Conservation (phyloP, 768 basidiomycete species). For the Exidia glandulosa region DNA sequence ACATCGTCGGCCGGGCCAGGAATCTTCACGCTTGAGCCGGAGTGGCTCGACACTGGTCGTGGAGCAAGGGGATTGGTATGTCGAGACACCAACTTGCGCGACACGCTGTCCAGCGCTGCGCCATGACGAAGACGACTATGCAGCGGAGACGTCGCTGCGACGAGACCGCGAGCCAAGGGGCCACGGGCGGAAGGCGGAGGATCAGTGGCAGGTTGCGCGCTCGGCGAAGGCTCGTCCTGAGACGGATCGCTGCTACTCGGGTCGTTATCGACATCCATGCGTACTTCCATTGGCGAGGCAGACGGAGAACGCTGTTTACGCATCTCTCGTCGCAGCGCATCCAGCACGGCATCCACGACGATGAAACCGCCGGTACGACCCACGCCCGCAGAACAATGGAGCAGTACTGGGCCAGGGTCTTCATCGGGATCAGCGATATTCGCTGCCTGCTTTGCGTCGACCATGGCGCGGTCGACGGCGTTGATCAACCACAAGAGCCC, state of each 20-base stretch:
- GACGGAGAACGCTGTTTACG: constrained; percentile 4
- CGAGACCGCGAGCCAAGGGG: no score
- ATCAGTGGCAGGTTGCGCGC: no score
- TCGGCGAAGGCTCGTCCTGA: constrained; percentile 8
- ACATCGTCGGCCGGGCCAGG: no score
- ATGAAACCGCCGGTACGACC: constrained; percentile 93
- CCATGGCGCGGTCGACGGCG: constrained; percentile 44
- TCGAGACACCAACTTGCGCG: no score
- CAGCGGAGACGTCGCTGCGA: no score
- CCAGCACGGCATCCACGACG: constrained; percentile 75
- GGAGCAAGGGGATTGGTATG: no score
- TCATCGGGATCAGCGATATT: constrained; percentile 19
- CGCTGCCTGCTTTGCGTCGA: constrained; percentile 33
- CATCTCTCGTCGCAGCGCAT: constrained; percentile 56
- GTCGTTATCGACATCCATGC: not conserved
- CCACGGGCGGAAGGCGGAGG: no score
- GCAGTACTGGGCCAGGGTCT: constrained; percentile 40
- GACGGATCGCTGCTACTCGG: not conserved
- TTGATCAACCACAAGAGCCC: constrained; percentile 64
- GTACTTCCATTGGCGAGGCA: not conserved
- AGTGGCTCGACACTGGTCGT: no score
- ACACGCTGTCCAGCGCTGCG: no score
- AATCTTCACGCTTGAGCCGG: no score
- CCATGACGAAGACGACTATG: no score
- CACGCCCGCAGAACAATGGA: constrained; percentile 92